Base-by-base conservation (phyloP, 495 filamentous ascomycete genomes). In the Penicillium fimorum region DNA sequence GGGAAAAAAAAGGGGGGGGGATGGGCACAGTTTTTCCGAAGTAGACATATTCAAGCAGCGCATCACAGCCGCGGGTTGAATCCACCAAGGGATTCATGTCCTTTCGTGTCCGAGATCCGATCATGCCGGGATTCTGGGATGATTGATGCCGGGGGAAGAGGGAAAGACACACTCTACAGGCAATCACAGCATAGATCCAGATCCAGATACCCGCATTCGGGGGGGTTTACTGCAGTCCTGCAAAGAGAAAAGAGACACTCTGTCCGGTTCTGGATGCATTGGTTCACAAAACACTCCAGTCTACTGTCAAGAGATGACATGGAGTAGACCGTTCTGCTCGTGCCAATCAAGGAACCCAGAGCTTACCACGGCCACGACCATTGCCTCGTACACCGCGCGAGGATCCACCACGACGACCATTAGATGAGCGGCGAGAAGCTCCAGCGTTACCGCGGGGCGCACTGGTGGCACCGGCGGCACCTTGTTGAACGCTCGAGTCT, bases 31-130 rank as follows among this genome's bases (percentile, higher is more conserved):
- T 48, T 40, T 44, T 50, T 60, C 40, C 56, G 55, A 20, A 44
- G 42, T 9, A 50, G 50, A 52, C 37, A 53, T 38, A 55, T 55
- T 54, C 47, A 64, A 55, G 47, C 58, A 58, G 58, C 58, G 42
- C 42, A 51, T 25, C 18, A 43, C 27, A 50, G 49, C 55, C 58
- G 53, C 49, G 45, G 44, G 50, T 61, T 56, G 51, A 71, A 89
- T 88, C 62, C 82, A 79, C 4, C 79, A 79, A 60, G 80, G 73
- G 69, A 53, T 61, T 87, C 82, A 62, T 84, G 73, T 38, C 50
- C 49, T 52, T 24, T 59, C 63, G 32, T 47, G 29, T 51, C 55
- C 35, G 48, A 37, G 55, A 20, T 61, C 25, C 50, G 40, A 56
- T 51, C 37, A 37, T 48, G 37, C 45, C 44, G 53, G 52, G 51